Base-by-base conservation (phyloP, 1,284 basidiomycete genomes). In the Puccinia horiana region DNA sequence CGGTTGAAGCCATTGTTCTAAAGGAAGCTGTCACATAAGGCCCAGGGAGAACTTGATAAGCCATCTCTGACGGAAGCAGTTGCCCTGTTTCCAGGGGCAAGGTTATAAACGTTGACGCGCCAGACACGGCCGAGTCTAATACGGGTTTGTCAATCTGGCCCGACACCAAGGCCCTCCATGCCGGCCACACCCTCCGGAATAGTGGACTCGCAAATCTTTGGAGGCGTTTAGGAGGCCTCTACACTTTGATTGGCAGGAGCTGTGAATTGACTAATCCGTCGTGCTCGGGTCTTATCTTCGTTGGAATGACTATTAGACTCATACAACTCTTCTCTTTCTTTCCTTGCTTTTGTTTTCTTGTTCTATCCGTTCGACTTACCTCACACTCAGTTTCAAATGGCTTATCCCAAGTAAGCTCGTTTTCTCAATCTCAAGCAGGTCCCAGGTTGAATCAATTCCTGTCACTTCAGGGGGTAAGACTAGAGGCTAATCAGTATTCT, bases 11-110 rank as follows among this genome's bases (percentile, higher is more conserved):
- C 29, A 23, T 29, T n/a, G n/a, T n/a, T n/a, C n/a, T n/a, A n/a
- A n/a, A n/a, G n/a, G 26, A 61, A 29, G 26, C 8, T 5, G 20
- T 11, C 32, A 63, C 0, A 5, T 37, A 0, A 37, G 29, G 0
- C 61, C 16, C 18, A 63, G 61, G 9, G 35, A 20, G 61, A 63
- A 5, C 18, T 63, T 63, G 32, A 63, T 35, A 40, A 20, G 35
- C 16, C 18, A 40, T 26, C 14, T 40, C 16, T 14, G 35, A 8
- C 18, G 11, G 11, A 61, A 63, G 20, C 32, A 63, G 23, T 63
- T 40, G 61, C 61, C 61, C 61, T 63, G 37, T 37, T 63, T 63
- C 61, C 61, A 63, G 61, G 61, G 61, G 61, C 35, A 40, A 63
- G 61, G 16, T 37, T 63, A 26, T 8, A 20, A 37, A 63, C 56